A percentile compares a stretch with the other conserved stretches of the same genome.
Evolutionary conservation across 2,329 filamentous ascomycete genomes (phyloP).

Genomic region (Penicillium thymicola): DNA sequence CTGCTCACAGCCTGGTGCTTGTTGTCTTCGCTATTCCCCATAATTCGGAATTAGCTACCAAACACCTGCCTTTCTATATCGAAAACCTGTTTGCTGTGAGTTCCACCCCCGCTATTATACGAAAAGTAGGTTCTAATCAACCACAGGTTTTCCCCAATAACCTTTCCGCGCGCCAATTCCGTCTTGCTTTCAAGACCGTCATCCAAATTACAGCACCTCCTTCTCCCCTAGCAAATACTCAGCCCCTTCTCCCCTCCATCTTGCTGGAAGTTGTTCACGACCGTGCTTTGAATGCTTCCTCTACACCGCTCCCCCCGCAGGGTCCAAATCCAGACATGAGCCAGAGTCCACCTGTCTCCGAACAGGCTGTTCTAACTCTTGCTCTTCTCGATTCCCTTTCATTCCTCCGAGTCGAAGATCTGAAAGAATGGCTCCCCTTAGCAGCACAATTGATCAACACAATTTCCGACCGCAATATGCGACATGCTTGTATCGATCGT

Average conservation of each 20-base stretch:
- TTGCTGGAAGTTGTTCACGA: constrained; percentile 74
- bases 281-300: constrained; percentile 56
- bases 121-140: background rate
- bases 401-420: constrained; percentile 63
- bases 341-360: constrained; percentile 51
- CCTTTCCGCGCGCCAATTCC: constrained; percentile 80
- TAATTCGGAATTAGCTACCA: constrained; percentile 66
- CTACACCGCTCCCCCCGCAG: constrained; percentile 46
- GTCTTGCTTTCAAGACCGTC: constrained; percentile 80
- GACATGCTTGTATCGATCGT: constrained; percentile 63
- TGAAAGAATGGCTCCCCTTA: constrained; percentile 78
- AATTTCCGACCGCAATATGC: constrained; percentile 61
- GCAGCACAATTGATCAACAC: constrained; percentile 65
- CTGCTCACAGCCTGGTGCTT: constrained; percentile 78
- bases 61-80: constrained; percentile 77
- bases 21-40: constrained; percentile 77
- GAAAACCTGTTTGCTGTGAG: constrained; percentile 67
- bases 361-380: constrained; percentile 73
- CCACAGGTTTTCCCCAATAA: constrained; percentile 67
- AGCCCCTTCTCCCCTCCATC: constrained; percentile 75
- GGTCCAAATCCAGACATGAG: constrained; percentile 35
- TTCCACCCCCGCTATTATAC: background rate
- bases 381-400: constrained; percentile 77
- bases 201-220: constrained; percentile 79
- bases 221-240: constrained; percentile 66